Evolutionary conservation across 2,329 filamentous ascomycete species (phyloP).

Genomic region (Colletotrichum abscissum): DNA sequence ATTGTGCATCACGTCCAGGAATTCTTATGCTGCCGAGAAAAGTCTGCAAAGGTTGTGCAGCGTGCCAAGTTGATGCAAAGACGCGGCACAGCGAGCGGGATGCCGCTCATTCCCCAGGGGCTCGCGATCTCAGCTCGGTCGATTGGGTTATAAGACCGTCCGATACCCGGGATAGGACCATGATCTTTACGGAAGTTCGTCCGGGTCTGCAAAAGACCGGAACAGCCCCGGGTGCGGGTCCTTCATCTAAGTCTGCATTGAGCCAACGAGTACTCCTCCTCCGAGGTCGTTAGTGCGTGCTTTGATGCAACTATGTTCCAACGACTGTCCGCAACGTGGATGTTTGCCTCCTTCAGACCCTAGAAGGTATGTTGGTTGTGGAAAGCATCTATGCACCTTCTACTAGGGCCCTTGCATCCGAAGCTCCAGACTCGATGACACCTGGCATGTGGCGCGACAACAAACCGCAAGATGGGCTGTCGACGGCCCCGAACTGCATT

Average conservation of each 20-base stretch:
- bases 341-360: not conserved
- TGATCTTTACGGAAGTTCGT: not conserved
- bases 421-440: not conserved
- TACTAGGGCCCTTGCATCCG: not conserved
- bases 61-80: not conserved
- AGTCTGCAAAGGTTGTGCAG: too few relatives aligned
- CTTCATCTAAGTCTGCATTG: not conserved
- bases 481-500: not conserved
- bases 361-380: not conserved
- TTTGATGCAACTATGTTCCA: not conserved
- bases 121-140: not conserved
- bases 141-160: not conserved
- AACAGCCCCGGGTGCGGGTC: not conserved
- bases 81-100: conserved; percentile 11
- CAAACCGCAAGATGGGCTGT: not conserved
- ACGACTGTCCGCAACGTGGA: not conserved
- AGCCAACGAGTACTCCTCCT: not conserved
- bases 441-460: not conserved
- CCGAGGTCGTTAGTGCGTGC: not conserved
- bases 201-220: not conserved
- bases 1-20: too few relatives aligned
- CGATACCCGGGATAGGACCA: not conserved
- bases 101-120: not conserved
- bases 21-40: too few relatives aligned
- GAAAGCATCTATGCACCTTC: not conserved